A percentile compares a stretch with the other conserved stretches of the same genome.
These are phyloP conservation scores for Gymnopilus dilepis DNA, from an alignment of 768 basidiomycete species.

Conservation along the genomic window DNA sequence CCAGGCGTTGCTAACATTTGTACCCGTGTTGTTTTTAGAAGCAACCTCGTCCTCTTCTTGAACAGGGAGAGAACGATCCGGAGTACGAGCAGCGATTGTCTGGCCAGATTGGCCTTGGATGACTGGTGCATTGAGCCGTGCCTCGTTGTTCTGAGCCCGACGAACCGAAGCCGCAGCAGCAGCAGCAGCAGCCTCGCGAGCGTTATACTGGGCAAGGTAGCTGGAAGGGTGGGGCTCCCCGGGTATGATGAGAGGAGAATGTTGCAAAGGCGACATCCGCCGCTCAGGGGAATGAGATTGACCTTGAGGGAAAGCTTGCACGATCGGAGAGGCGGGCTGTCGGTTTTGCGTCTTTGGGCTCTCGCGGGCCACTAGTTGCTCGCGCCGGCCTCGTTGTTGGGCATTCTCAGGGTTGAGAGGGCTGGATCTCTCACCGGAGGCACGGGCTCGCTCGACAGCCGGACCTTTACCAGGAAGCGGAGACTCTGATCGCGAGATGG, in stretches of 20 bases:
- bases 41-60: constrained; percentile 74
- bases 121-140: constrained; percentile 31
- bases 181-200: constrained; percentile 43
- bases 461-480: constrained; percentile 58
- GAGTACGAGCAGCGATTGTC: constrained; percentile 57
- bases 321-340: constrained; percentile 46
- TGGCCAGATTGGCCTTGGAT: constrained; percentile 53
- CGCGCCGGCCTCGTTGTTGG: constrained; percentile 42
- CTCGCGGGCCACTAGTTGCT: constrained; percentile 50
- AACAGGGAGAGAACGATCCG: constrained; percentile 76
- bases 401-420: constrained; percentile 55
- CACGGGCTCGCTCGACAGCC: constrained; percentile 59
- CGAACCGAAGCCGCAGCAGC: constrained; percentile 35
- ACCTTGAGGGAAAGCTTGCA: constrained; percentile 33
- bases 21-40: constrained; percentile 36
- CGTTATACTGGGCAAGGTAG: constrained; percentile 49
- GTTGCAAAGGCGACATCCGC: constrained; percentile 52
- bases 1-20: constrained; percentile 34
- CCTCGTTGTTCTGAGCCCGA: constrained; percentile 32
- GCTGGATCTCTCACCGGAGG: constrained; percentile 53
- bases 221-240: constrained; percentile 47
- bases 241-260: constrained; percentile 52
- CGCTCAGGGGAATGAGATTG: constrained; percentile 60
- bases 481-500: constrained; percentile 33
- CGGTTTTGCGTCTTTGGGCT: constrained; percentile 51